These are phyloP conservation scores for Leishmania turanica DNA, from an alignment of 208 protist genomes.

Conservation along the genomic window DNA sequence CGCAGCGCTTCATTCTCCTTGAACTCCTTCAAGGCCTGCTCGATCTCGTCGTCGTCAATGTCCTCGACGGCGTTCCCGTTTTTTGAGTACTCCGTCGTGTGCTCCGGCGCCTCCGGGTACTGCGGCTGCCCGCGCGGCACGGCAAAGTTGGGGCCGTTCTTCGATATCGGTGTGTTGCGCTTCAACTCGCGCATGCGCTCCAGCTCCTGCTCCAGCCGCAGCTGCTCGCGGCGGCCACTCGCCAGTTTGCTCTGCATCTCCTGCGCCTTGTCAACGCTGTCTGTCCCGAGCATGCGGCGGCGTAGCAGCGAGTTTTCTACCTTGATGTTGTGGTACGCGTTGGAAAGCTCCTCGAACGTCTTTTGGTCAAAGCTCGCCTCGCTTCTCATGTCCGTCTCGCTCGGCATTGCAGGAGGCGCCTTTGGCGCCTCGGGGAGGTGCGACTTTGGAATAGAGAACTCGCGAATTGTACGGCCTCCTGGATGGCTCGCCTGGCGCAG, in stretches of 20 bases:
- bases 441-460: constrained; percentile 76
- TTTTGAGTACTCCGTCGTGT: constrained; percentile 36
- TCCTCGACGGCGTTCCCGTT: constrained; percentile 45
- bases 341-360: constrained; percentile 64
- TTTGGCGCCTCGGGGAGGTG: constrained; percentile 7
- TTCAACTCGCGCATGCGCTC: constrained; percentile 59
- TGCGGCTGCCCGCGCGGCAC: constrained; percentile 30
- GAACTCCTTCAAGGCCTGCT: constrained; percentile 39
- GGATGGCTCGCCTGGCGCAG: constrained; percentile 74
- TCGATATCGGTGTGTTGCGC: constrained; percentile 11
- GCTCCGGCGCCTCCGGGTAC: constrained; percentile 57
- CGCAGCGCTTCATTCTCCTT: constrained; percentile 33
- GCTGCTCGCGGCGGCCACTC: constrained; percentile 48
- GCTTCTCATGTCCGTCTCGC: constrained; percentile 12
- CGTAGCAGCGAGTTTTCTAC: constrained; percentile 85
- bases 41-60: constrained; percentile 51
- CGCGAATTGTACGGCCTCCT: constrained; percentile 61
- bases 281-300: constrained; percentile 69
- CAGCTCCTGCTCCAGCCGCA: constrained; percentile 59
- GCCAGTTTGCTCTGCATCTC: constrained; percentile 68
- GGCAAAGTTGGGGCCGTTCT: constrained; percentile 15
- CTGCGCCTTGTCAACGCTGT: constrained; percentile 65
- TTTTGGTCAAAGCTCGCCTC: constrained; percentile 40
- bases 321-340: constrained; percentile 86
- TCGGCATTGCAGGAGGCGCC: constrained; percentile 3